A percentile compares a stretch with the other conserved stretches of the same genome.
These are phyloP conservation scores for Aspergillus pseudonomiae DNA, from an alignment of 2,329 filamentous ascomycete genomes.

Conservation along the genomic window DNA sequence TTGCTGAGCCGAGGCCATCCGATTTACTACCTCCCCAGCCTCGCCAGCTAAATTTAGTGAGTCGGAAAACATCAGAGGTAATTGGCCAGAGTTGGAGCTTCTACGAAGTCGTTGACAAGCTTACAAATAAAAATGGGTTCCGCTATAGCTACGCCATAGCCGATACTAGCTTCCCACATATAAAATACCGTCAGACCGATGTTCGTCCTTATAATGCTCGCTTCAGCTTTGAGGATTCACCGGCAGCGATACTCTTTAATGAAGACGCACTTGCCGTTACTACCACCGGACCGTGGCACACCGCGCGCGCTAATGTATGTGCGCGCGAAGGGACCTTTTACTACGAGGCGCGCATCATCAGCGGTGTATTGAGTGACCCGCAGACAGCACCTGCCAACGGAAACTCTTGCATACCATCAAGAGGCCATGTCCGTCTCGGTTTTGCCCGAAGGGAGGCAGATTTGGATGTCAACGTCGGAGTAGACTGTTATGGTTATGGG, in stretches of 20 bases:
- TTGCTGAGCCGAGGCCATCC: slow-evolving; percentile 43
- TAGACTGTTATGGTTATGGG: slow-evolving; percentile 95
- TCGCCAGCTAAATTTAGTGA: slow-evolving; percentile 44
- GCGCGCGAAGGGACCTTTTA: slow-evolving; percentile 89
- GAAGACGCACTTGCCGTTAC: slow-evolving; percentile 75
- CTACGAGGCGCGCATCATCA: slow-evolving; percentile 88
- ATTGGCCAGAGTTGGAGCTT: slow-evolving; percentile 44
- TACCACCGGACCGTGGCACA: slow-evolving; percentile 90
- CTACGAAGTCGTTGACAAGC: slow-evolving; percentile 50
- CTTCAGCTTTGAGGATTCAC: slow-evolving; percentile 90
- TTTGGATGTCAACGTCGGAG: slow-evolving; percentile 65
- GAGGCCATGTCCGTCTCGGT: slow-evolving; percentile 53
- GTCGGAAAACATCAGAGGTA: slow-evolving; percentile 38
- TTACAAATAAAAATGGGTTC: slow-evolving; percentile 72
- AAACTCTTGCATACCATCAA: slow-evolving; percentile 28
- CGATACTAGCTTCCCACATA: slow-evolving; percentile 82
- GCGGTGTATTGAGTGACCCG: slow-evolving; percentile 56
- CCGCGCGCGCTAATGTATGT: slow-evolving; percentile 86
- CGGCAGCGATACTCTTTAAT: slow-evolving; percentile 82
- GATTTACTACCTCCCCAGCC: slow-evolving; percentile 43
- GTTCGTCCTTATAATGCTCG: slow-evolving; percentile 79
- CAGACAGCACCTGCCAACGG: slow-evolving; percentile 24
- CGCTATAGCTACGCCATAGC: slow-evolving; percentile 90
- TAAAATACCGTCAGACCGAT: slow-evolving; percentile 89
- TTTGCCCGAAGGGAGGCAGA: slow-evolving; percentile 52